Conservation (phyloP, 1,139 yeast species). For the Yamadazyma blattariae region DNA sequence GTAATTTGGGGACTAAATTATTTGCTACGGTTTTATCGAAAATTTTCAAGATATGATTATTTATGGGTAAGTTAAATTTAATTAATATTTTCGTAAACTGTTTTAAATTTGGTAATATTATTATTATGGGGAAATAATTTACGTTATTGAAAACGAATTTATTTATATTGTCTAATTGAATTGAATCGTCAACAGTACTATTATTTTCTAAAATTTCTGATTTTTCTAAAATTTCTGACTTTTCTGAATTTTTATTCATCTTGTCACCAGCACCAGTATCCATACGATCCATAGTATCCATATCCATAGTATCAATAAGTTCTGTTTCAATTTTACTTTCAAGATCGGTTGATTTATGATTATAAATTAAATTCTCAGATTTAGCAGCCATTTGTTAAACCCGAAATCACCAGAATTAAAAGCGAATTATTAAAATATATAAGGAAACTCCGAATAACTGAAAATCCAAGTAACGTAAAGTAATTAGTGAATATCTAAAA, state of each 20-base stretch:
- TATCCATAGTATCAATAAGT: too few relatives aligned
- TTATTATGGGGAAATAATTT: conserved; percentile 11
- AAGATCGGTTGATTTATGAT: too few relatives aligned
- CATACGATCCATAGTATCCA: too few relatives aligned
- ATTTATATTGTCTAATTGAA: conserved; percentile 6
- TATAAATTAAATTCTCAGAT: conserved; percentile 2
- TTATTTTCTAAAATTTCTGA: too few relatives aligned
- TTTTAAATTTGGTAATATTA: conserved; percentile 1
- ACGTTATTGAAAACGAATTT: conserved; percentile 10
- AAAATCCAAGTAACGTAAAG: too few relatives aligned
- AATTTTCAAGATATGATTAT: conserved; percentile 4
- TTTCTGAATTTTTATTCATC: too few relatives aligned
- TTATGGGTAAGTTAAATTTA: conserved; percentile 1
- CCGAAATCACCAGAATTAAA: too few relatives aligned
- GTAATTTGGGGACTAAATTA: conserved; percentile 9
- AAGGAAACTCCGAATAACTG: too few relatives aligned
- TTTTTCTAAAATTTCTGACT: too few relatives aligned
- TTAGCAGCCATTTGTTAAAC: conserved; percentile 5
- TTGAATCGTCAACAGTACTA: not conserved
- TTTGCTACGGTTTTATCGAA: conserved; percentile 8
- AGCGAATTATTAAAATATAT: too few relatives aligned
- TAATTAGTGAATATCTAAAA: too few relatives aligned
- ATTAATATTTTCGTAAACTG: not conserved
- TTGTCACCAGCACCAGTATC: too few relatives aligned
- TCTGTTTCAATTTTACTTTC: not conserved